Evolutionary conservation across 495 filamentous ascomycete genomes (phyloP).

Genomic region (Clavariopsis aquatica): DNA sequence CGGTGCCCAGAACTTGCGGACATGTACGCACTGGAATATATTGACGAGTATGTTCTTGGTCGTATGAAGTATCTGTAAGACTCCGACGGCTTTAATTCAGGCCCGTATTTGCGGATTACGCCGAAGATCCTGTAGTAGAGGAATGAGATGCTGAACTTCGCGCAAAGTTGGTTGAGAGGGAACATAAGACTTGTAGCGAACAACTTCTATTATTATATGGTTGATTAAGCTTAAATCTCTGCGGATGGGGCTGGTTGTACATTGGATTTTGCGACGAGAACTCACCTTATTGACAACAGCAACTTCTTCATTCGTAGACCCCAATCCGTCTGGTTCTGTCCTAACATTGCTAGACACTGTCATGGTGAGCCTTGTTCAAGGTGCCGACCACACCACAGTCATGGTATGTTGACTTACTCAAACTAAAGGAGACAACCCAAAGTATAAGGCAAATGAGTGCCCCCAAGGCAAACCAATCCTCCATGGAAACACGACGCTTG

Average conservation of each 20-base stretch:
- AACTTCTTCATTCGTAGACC: neutral
- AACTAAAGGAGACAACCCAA: too few relatives aligned
- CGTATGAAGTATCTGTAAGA: neutral
- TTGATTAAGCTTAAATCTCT: slow-evolving; percentile 4
- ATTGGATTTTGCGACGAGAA: neutral
- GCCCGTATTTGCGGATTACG: neutral
- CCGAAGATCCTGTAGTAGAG: slow-evolving; percentile 6
- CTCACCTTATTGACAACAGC: slow-evolving; percentile 5
- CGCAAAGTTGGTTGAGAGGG: slow-evolving; percentile 2
- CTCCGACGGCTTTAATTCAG: slow-evolving; percentile 4
- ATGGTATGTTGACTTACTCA: slow-evolving; percentile 2
- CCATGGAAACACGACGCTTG: too few relatives aligned
- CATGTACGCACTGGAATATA: slow-evolving; percentile 3
- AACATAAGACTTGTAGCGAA: slow-evolving; percentile 2
- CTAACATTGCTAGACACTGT: slow-evolving; percentile 3
- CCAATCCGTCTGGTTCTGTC: slow-evolving; percentile 2
- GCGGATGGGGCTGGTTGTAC: neutral
- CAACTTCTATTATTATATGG: neutral
- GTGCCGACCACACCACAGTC: slow-evolving; percentile 1
- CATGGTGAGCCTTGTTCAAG: slow-evolving; percentile 1
- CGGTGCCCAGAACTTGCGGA: slow-evolving; percentile 1
- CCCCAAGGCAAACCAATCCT: too few relatives aligned
- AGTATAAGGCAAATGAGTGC: too few relatives aligned
- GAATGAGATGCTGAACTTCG: slow-evolving; percentile 1
- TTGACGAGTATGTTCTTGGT: slow-evolving; percentile 2